Base-by-base conservation (phyloP, 179 eudicot genomes). In the Pouteria campechiana region DNA sequence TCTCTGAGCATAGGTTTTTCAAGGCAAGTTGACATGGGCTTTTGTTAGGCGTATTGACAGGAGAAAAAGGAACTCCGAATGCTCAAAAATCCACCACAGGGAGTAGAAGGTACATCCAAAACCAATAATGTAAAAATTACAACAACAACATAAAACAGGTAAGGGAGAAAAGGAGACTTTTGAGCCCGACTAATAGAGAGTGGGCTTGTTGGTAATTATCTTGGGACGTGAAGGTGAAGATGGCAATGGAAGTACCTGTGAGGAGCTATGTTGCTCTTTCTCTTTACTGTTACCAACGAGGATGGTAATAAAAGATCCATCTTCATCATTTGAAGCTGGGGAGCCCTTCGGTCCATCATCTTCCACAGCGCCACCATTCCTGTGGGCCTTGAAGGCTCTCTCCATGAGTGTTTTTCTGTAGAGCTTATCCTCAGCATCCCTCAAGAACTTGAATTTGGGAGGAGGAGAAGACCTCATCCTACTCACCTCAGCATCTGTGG, bases 401-500 rank as follows among this genome's bases (percentile, higher is more conserved):
- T 65, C 70, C 44, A 30, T 32, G 16, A 68, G 45, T 54, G 29
- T 66, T 47, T 50, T 76, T 46, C 52, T 67, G 2, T 64, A 42
- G 10, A 74, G 46, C 48, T 84, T 84, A 41, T 75, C 83, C 52
- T 84, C 95, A 16, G 95, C 92, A 70, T 77, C 86, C 46, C 75
- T 77, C 38, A 84, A 51, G 52, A 84, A 77, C 74, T 81, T 67
- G 37, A 81, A 81, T 59, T 48, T 72, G 9, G 92, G 81, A 17
- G 95, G 92, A 0, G 87, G 95, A 7, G 95, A 84, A 27, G 70
- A 46, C 58, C 46, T 71, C 3, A 77, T 37, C 58, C 34, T 66
- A 34, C 44, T 77, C 30, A 77, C 74, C 54, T 77, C 95, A 14
- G 68, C 76, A 49, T 78, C 92, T 60, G 50, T 57, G 23, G 79